These are phyloP conservation scores for Candida silvatica DNA, from an alignment of 805 yeast genomes.

Conservation along the genomic window DNA sequence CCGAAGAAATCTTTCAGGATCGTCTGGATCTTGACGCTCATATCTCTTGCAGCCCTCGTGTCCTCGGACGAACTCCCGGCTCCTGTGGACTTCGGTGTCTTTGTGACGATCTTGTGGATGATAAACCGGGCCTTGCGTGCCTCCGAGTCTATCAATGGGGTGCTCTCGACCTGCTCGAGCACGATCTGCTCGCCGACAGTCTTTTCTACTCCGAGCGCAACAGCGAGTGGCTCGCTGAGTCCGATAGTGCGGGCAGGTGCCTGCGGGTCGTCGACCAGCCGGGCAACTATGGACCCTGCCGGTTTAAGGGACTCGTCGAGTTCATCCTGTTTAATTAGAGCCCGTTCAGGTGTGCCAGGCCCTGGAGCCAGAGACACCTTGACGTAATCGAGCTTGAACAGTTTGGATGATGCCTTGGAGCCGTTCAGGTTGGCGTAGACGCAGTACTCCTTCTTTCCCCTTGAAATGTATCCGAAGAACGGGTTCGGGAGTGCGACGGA, in stretches of 20 bases:
- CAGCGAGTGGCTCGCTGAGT: constrained; percentile 43
- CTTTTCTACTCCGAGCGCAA: constrained; percentile 44
- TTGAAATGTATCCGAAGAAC: constrained; percentile 16
- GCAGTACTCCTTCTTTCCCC: neutral
- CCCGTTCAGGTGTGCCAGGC: constrained; percentile 30
- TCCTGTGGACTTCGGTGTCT: constrained; percentile 17
- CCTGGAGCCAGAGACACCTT: constrained; percentile 45
- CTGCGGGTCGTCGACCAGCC: constrained; percentile 29
- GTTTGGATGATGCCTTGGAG: no score
- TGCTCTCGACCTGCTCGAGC: constrained; percentile 27
- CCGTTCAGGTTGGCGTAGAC: neutral
- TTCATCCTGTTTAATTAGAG: constrained; percentile 4
- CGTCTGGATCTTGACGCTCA: constrained; percentile 12
- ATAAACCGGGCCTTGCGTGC: neutral
- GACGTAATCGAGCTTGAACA: constrained; percentile 35
- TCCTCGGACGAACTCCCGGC: neutral
- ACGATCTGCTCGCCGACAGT: constrained; percentile 46
- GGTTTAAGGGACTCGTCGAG: constrained; percentile 3
- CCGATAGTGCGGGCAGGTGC: constrained; percentile 36
- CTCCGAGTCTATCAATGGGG: neutral
- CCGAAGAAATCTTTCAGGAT: no score
- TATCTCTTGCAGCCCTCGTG: constrained; percentile 20
- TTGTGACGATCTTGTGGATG: constrained; percentile 48
- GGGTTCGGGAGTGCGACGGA: constrained; percentile 50
- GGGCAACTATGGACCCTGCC: constrained; percentile 11